Evolutionary conservation across 495 filamentous ascomycete genomes (phyloP).

Genomic region (Astrothelium subdiscretum): DNA sequence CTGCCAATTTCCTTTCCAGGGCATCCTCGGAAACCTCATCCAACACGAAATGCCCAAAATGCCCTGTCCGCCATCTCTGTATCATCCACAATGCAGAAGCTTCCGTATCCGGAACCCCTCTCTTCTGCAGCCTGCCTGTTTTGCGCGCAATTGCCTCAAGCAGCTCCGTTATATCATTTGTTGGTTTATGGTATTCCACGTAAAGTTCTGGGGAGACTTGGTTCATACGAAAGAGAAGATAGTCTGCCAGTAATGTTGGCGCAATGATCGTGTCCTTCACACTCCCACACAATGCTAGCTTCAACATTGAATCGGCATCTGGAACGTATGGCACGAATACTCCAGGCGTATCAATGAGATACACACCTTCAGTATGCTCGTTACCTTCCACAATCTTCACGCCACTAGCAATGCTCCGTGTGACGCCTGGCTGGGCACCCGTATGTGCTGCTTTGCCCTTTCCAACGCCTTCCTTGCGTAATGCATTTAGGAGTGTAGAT

Average conservation of each 20-base stretch:
- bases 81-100: conserved; percentile 73
- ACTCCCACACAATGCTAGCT: conserved; percentile 77
- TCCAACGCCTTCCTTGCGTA: conserved; percentile 56
- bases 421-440: conserved; percentile 80
- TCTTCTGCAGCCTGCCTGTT: conserved; percentile 66
- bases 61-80: conserved; percentile 69
- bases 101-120: conserved; percentile 59
- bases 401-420: conserved; percentile 67
- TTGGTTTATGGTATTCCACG: conserved; percentile 52
- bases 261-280: conserved; percentile 81
- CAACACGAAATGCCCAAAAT: conserved; percentile 64
- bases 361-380: conserved; percentile 31
- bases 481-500: conserved; percentile 77
- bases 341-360: conserved; percentile 65
- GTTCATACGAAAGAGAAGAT: conserved; percentile 78
- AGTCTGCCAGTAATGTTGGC: conserved; percentile 68
- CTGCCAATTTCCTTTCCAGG: conserved; percentile 29
- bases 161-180: conserved; percentile 66
- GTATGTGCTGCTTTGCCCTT: conserved; percentile 71
- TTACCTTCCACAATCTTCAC: conserved; percentile 58
- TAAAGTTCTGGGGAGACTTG: conserved; percentile 47
- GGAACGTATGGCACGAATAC: conserved; percentile 90
- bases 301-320: conserved; percentile 78
- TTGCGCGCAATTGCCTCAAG: conserved; percentile 55
- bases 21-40: conserved; percentile 60